Percentiles rank a stretch among this genome's conserved stretches.
These are phyloP conservation scores for Aspergillus quadricinctus DNA, from an alignment of 2,329 filamentous ascomycete species.

Conservation along the genomic window DNA sequence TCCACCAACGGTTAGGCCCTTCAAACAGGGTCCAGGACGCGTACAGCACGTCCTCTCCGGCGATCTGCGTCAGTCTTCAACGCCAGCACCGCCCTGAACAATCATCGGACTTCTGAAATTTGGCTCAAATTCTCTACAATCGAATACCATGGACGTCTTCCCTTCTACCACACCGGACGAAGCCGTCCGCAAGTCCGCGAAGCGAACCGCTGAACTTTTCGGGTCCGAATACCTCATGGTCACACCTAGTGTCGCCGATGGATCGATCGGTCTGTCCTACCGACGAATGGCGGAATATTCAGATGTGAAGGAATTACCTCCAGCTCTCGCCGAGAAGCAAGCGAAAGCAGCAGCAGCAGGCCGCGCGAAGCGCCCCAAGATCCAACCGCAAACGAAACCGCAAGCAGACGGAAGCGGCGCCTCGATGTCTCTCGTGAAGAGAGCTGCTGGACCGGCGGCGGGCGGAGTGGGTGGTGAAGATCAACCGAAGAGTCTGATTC, in stretches of 20 bases:
- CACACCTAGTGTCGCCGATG: slow-evolving; percentile 39
- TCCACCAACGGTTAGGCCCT: neutral
- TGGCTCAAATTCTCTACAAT: neutral
- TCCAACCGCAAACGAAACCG: slow-evolving; percentile 45
- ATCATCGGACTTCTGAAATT: neutral
- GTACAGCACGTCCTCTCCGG: slow-evolving; percentile 10
- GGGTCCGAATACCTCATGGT: slow-evolving; percentile 44
- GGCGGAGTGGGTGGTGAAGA: slow-evolving; percentile 32
- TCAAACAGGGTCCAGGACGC: slow-evolving; percentile 12
- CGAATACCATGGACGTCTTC: slow-evolving; percentile 27
- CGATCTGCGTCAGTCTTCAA: neutral
- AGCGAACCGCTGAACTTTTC: slow-evolving; percentile 46
- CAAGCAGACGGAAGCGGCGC: slow-evolving; percentile 48
- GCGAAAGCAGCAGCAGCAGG: slow-evolving; percentile 59
- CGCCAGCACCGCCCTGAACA: neutral
- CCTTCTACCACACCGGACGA: slow-evolving; percentile 30
- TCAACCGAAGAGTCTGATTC: slow-evolving; percentile 58
- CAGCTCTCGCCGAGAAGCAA: slow-evolving; percentile 73
- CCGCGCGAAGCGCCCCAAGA: slow-evolving; percentile 60
- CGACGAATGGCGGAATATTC: slow-evolving; percentile 64
- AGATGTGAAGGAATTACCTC: slow-evolving; percentile 70
- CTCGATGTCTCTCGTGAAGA: slow-evolving; percentile 54
- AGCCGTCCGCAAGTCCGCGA: slow-evolving; percentile 39
- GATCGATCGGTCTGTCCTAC: slow-evolving; percentile 43
- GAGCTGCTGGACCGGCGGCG: slow-evolving; percentile 25